Percentiles rank a stretch among this genome's conserved stretches.
phyloP scores from a whole-genome alignment of 2,329 filamentous ascomycete genomes.

The Nemania abortiva region DNA sequence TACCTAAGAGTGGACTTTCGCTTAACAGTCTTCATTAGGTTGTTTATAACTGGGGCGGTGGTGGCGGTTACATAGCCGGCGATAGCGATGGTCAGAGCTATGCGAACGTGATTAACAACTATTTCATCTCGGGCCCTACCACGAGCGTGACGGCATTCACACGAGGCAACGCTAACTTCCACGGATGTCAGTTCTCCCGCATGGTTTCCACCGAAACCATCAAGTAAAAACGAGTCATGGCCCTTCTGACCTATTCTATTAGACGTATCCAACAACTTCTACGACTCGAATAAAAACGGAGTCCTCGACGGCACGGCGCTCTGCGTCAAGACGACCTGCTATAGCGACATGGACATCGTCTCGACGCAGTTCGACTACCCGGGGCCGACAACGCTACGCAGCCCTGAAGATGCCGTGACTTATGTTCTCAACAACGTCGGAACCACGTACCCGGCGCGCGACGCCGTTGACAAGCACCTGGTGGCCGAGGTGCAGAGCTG shows the following conservation, averaged over 20 bases:
- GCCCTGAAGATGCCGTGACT: conserved; percentile 55
- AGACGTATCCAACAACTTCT: conserved; percentile 64
- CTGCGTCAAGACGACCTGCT: conserved; percentile 57
- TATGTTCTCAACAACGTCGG: conserved; percentile 57
- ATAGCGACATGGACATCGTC: conserved; percentile 61
- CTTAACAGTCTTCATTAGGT: conserved; percentile 49
- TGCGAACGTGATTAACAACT: conserved; percentile 67
- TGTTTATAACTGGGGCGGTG: conserved; percentile 67
- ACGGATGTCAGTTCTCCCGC: conserved; percentile 55
- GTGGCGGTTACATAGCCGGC: conserved; percentile 67
- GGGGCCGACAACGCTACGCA: conserved; percentile 55
- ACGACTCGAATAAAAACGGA: conserved; percentile 64
- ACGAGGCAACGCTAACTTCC: conserved; percentile 66
- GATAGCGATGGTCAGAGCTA: conserved; percentile 61
- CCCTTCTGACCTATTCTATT: not conserved
- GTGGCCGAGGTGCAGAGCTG: conserved; percentile 59
- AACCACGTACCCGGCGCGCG: conserved; percentile 57
- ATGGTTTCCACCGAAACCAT: too few relatives aligned
- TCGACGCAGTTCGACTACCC: conserved; percentile 58
- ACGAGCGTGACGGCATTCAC: conserved; percentile 64
- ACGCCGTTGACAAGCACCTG: conserved; percentile 58
- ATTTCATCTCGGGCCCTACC: conserved; percentile 66
- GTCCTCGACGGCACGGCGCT: conserved; percentile 61
- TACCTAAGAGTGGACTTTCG: not conserved
- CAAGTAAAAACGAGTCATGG: not conserved